Evolutionary conservation across 1,139 yeast species (phyloP), one percentile per base, ranked within the genome.

Genomic region (Kluyveromyces sp.): DNA sequence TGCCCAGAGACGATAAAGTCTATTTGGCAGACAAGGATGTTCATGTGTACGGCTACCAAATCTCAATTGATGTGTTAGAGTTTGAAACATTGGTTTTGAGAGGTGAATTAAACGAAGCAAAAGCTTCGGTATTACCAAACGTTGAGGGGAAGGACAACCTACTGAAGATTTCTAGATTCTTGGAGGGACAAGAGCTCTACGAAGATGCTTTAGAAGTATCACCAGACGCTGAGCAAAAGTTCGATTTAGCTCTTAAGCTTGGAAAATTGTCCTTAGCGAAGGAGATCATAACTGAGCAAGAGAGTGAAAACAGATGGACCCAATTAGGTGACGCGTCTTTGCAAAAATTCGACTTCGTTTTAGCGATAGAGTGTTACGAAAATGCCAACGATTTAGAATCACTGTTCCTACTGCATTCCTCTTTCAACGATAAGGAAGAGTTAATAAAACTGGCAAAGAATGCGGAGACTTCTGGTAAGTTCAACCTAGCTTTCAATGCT

Each of bases 31-130:
- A 92, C 66, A 89, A 88, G 68, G 88, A 92, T 48, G 77, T 88
- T 60, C 83, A 84, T 54, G 83, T 92, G 41, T 71, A 84, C 37
- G 79, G 95, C 18, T 89, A 92, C 73, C 80, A 75, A 57, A 74
- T 94, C 44, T 85, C 95, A 33, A 69, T 92, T 39, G 78, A 88
- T 20, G 94, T 94, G 8, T 75, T 92, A 53, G 97, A 89, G 68
- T 88, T 88, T 66, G 97, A 92, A 71, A 92, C 99, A 1, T 78
- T 89, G 50, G 95, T 92, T 4, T 74, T 92, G 69, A 81, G 98
- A 64, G 97, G 96, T 41, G 97, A 94, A 58, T 70, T 89, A 58
- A 86, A 83, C 41, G 77, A 80, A 45, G 83, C 92, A 13, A 69
- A 75, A 48, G 80, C 77, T 35, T 74, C 74, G 49, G 73, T 88